phyloP scores from a whole-genome alignment of 2,329 filamentous ascomycete genomes.

The Podosphaera leucotricha region DNA sequence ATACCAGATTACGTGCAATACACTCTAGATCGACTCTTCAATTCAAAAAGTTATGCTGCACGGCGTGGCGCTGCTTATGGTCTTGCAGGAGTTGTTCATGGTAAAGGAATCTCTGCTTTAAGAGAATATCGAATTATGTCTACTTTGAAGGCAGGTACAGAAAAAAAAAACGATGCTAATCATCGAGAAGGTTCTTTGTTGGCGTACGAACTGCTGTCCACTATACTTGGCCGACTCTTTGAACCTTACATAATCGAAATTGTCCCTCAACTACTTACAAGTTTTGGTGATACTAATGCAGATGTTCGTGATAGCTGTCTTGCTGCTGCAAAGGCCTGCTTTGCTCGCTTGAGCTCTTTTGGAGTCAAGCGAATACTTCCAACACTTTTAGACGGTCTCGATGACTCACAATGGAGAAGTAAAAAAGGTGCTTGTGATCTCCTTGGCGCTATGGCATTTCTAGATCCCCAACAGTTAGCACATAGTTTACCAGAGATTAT shows the following conservation, averaged over 20 bases:
- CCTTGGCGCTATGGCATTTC: slow-evolving; percentile 91
- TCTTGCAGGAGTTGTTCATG: slow-evolving; percentile 68
- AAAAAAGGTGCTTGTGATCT: slow-evolving; percentile 96
- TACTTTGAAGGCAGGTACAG: slow-evolving; percentile 56
- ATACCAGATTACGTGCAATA: slow-evolving; percentile 59
- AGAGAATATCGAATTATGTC: slow-evolving; percentile 72
- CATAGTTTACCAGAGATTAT: slow-evolving; percentile 89
- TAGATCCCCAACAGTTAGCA: slow-evolving; percentile 85
- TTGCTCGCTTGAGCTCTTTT: slow-evolving; percentile 78
- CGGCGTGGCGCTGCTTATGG: slow-evolving; percentile 89
- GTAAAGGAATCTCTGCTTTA: slow-evolving; percentile 62
- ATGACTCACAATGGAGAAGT: slow-evolving; percentile 92
- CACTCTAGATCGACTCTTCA: slow-evolving; percentile 59
- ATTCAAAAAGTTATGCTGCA: slow-evolving; percentile 75
- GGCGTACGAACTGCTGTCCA: slow-evolving; percentile 74
- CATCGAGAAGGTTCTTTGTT: slow-evolving; percentile 75
- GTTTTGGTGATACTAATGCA: slow-evolving; percentile 69
- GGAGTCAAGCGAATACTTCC: slow-evolving; percentile 90
- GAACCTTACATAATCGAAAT: slow-evolving; percentile 95
- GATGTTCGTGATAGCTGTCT: slow-evolving; percentile 86
- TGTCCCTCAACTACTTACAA: slow-evolving; percentile 67
- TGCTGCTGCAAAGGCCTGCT: slow-evolving; percentile 83
- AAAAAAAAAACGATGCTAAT: slow-evolving; percentile 83
- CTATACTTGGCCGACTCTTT: slow-evolving; percentile 67
- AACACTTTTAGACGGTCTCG: slow-evolving; percentile 71